Evolutionary conservation across 1,284 basidiomycete genomes (phyloP).

Genomic region (Apiotrichum porosum): DNA sequence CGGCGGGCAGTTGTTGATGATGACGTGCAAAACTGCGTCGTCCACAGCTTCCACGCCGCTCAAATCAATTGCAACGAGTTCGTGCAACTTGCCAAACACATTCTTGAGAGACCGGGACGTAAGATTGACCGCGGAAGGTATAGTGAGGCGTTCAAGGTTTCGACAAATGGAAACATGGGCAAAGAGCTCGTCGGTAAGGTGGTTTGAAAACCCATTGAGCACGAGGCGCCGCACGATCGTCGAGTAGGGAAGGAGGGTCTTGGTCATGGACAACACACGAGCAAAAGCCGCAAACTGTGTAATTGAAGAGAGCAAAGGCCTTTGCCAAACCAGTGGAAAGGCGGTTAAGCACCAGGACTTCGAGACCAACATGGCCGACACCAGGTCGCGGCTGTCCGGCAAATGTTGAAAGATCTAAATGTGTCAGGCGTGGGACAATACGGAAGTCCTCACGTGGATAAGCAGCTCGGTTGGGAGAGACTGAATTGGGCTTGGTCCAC

Average conservation of each 20-base stretch:
- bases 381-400: constrained; percentile 66
- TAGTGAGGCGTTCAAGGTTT: constrained; percentile 83
- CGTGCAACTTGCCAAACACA: constrained; percentile 66
- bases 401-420: constrained; percentile 76
- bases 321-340: constrained; percentile 92
- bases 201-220: constrained; percentile 67
- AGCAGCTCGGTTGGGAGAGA: constrained; percentile 80
- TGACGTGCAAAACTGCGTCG: constrained; percentile 64
- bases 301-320: constrained; percentile 68
- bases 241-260: constrained; percentile 81
- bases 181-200: constrained; percentile 75
- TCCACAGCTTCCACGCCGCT: constrained; percentile 66
- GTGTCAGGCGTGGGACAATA: not conserved
- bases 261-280: constrained; percentile 24
- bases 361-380: constrained; percentile 73
- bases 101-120: constrained; percentile 63
- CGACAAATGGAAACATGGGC: constrained; percentile 68
- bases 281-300: constrained; percentile 41
- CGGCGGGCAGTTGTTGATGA: constrained; percentile 66
- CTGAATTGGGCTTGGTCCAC: not conserved
- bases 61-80: constrained; percentile 84
- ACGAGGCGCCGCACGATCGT: constrained; percentile 87
- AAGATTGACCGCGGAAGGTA: constrained; percentile 74
- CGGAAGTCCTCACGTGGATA: constrained; percentile 38
- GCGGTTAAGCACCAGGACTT: constrained; percentile 93